A percentile compares a stretch with the other conserved stretches of the same genome.
These are phyloP conservation scores for Elongisporangium prolatum DNA, from an alignment of 352 stramenopile genomes.

Conservation along the genomic window DNA sequence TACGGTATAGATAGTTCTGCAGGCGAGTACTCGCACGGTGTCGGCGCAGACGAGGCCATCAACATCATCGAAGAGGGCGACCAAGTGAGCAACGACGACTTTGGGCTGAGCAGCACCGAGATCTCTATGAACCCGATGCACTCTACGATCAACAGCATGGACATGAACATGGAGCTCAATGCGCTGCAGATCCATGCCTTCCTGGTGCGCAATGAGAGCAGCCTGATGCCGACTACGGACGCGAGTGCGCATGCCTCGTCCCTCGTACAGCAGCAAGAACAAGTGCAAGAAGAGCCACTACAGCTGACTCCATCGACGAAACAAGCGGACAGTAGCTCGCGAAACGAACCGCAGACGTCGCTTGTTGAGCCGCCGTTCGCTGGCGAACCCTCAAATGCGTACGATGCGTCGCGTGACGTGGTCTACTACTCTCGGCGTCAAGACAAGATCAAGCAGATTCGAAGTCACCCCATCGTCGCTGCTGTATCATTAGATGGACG, in stretches of 20 bases:
- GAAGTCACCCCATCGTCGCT: constrained; percentile 48
- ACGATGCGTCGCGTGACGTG: constrained; percentile 18
- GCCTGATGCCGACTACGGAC: constrained; percentile 4
- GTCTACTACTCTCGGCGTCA: constrained; percentile 50
- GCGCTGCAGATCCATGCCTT: constrained; percentile 53
- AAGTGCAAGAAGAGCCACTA: neutral
- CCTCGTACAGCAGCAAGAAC: neutral
- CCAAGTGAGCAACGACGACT: constrained; percentile 47
- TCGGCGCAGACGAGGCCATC: constrained; percentile 20
- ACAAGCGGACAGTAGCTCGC: neutral
- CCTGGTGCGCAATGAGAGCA: constrained; percentile 25
- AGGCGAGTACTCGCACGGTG: neutral
- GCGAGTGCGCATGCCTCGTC: neutral
- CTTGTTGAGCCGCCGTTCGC: neutral
- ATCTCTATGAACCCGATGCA: constrained; percentile 51
- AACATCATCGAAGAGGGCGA: constrained; percentile 47
- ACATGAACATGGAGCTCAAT: constrained; percentile 58
- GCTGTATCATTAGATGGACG: constrained; percentile 45
- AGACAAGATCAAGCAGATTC: constrained; percentile 58
- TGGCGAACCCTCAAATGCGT: constrained; percentile 13
- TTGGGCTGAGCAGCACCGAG: constrained; percentile 28
- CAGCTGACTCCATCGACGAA: neutral
- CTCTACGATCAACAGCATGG: constrained; percentile 22
- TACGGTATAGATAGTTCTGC: constrained; percentile 9
- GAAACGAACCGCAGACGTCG: neutral